phyloP scores from a whole-genome alignment of 768 basidiomycete species.

The Lactarius quietus region DNA sequence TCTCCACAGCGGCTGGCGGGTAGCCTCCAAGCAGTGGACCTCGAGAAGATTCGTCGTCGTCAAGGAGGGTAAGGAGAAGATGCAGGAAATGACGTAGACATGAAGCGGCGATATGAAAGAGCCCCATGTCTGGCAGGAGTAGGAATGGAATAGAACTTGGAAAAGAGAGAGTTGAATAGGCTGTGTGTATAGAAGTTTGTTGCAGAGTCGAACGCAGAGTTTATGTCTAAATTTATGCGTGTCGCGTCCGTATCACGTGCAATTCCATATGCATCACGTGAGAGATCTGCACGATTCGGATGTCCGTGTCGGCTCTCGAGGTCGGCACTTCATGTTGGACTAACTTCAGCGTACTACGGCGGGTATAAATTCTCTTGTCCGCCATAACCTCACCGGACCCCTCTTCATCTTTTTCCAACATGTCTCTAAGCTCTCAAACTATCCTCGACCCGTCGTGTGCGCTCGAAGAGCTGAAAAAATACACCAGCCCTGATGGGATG shows the following conservation, averaged over 20 bases:
- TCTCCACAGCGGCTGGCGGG: conserved; percentile 16
- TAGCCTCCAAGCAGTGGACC: conserved; percentile 20
- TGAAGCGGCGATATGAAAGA: conserved; percentile 18
- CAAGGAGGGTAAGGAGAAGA: conserved; percentile 21
- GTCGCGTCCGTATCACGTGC: conserved; percentile 9
- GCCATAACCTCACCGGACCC: conserved; percentile 5
- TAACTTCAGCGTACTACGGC: not conserved
- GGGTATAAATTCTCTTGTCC: conserved; percentile 14
- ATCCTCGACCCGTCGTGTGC: conserved; percentile 47
- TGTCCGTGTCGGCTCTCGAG: not conserved
- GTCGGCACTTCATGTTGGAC: not conserved
- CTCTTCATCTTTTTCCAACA: not conserved
- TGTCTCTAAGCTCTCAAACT: not conserved
- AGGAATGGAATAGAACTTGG: not conserved
- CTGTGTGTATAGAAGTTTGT: conserved; percentile 16
- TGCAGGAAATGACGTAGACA: conserved; percentile 24
- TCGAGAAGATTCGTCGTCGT: conserved; percentile 20
- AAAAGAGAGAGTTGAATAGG: conserved; percentile 15
- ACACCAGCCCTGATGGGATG: conserved; percentile 75
- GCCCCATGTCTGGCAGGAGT: conserved; percentile 13
- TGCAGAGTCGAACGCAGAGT: not conserved
- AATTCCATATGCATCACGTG: not conserved
- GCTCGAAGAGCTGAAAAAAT: conserved; percentile 68
- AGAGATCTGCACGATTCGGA: too few relatives aligned
- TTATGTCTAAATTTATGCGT: conserved; percentile 2